Evolutionary conservation across 2,329 filamentous ascomycete species (phyloP), one percentile per base, ranked within the genome.

Genomic region (Aspergillus pseudoglaucus): DNA sequence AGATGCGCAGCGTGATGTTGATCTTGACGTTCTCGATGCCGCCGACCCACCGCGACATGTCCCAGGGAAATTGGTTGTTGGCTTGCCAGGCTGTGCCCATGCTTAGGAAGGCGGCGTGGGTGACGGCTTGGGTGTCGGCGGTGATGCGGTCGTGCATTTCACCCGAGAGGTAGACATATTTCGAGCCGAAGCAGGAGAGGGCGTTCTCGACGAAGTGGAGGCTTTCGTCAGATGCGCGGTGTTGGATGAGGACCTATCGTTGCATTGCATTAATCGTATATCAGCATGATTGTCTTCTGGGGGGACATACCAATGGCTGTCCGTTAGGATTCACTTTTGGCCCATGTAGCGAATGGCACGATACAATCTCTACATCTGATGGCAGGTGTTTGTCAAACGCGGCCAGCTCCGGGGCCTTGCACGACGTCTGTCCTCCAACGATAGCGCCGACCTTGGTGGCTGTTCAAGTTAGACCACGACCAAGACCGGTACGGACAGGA

Each of bases 11-110:
- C 58, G 90, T 97, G 58, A 97, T 84, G 73, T 98, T 98, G 75
- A 97, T 95, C 74, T 98, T 98, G 60, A 97, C 91, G 68, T 98
- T 98, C 70, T 98, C 93, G 61, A 98, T 95, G 45, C 93, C 94
- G 49, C 93, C 93, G 3, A 96, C 83, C 69, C 97, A 98, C 53
- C 93, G 89, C n/a, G 84, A 83, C 42, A 91, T 83, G 61, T 97
- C 91, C 93, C 93, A 98, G 0, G 94, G 93, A 61, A 97, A 98
- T 66, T 98, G 89, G 49, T 85, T 81, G 67, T 94, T 94, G 27
- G 90, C 90, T 57, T 90, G 87, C 94, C 94, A 98, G 7, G 93
- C 93, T 54, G 91, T 94, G 54, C 94, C 93, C 93, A 98, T 98
- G 64, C 86, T 88, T 44, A 98, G 76, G 68, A 98, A 98, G 23